Evolutionary conservation across 2,329 filamentous ascomycete species (phyloP), one percentile per base, ranked within the genome.

Genomic region (Aspergillus sp.): DNA sequence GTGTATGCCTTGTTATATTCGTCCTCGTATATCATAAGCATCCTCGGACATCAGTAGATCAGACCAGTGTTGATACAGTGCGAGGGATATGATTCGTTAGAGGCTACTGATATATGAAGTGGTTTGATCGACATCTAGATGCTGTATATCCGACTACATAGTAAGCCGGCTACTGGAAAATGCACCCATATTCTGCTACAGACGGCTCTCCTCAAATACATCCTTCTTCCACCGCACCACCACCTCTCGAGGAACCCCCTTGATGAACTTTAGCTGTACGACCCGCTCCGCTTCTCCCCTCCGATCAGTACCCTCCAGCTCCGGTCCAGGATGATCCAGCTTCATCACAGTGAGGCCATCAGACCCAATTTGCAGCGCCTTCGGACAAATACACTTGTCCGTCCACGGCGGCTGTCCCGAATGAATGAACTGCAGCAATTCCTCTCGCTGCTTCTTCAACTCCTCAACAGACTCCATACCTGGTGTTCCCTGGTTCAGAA

Each of bases 201-300:
- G 61, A 58, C 70, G 71, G 58, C 71, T 76, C 57, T 69, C 74
- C 45, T 63, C 65, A 41, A 83, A 66, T 0, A 83, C 74, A 57
- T 87, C 84, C 60, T 80, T 78, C 63, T 72, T 76, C 75, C 73
- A 78, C 36, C 69, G 69, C 19, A 89, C 81, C 60, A 83, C 81
- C 39, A 88, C 76, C 63, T 85, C 78, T 63, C 84, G 76, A 21
- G 84, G 84, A 17, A 83, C 84, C 60, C 85, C 84, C 58, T 83
- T 83, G 64, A 74, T 79, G 59, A 87, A 87, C 52, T 80, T 80
- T 7, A 85, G 82, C 19, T 86, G 74, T 25, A 88, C 81, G 52
- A 87, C 84, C 67, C 82, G 80, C 55, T 87, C 84, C 25, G 65
- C 73, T 23, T 85, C 77, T 0, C 85, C 86, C 62, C 67, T 78